Evolutionary conservation across 805 yeast species (phyloP), one percentile per base, ranked within the genome.

Genomic region (Pichia phayaonensis): DNA sequence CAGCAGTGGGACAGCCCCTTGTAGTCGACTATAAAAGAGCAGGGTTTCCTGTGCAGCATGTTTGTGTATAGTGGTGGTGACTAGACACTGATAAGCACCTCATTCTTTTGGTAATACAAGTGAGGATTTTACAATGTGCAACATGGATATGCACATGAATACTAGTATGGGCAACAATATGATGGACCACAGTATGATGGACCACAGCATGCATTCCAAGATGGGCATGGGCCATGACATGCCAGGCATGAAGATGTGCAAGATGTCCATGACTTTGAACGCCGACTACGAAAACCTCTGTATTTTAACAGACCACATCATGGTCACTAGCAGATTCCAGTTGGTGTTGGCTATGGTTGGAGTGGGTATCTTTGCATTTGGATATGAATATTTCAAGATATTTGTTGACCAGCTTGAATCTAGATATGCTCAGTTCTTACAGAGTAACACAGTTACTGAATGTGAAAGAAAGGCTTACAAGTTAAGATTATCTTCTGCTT

Each of bases 251-350:
- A 52, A 49, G 29, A 64, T 61, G 67, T 67, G 71, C 46, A 56
- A 59, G 38, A 65, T 65, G 66, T 58, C 72, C 53, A 74, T 74
- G 79, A 51, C 69, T 10, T 61, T 74, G 52, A 74, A 73, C 10
- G 65, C 72, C 57, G 73, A 73, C 47, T 74, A 74, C 64, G 55
- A 68, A 49, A 68, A 74, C 55, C 61, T 73, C 2, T 74, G 79
- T 55, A 69, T 74, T 12, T 61, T 74, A 29, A 64, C 71, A 39
- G 57, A 67, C 12, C 57, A 67, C 54, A 71, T 77, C 74, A 72
- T 67, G 55, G 64, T 73, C 41, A 61, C 64, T 31, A 66, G 71
- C 2, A 51, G 59, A 22, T 31, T 50, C 1, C 73, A 71, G 18
- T 59, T 74, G 50, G 10, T 72, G 11, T 51, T 62, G 20, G 64